These are phyloP conservation scores for Aschersonia sp. DNA, from an alignment of 2,329 filamentous ascomycete species.

Conservation along the genomic window DNA sequence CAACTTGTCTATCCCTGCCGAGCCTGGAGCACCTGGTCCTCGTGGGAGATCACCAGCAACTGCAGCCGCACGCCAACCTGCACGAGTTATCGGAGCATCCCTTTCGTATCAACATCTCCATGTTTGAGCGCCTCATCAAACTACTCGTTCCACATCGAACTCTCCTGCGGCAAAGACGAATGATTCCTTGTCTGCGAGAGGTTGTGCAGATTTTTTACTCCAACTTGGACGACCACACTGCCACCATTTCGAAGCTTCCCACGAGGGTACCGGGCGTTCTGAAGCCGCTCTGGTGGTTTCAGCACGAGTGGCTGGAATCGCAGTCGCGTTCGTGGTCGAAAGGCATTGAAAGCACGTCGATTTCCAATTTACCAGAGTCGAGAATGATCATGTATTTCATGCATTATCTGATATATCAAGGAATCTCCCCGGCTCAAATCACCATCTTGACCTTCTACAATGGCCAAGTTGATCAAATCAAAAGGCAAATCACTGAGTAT, in stretches of 20 bases:
- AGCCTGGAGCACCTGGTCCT: conserved; percentile 39
- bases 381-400: conserved; percentile 62
- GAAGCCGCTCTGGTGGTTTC: conserved; percentile 26
- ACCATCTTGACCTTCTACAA: conserved; percentile 83
- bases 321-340: conserved; percentile 29
- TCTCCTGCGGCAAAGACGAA: conserved; percentile 52
- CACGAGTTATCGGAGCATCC: conserved; percentile 42
- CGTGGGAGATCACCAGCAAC: conserved; percentile 69
- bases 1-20: conserved; percentile 28
- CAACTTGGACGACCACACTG: conserved; percentile 29
- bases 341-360: conserved; percentile 47
- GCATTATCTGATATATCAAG: conserved; percentile 48
- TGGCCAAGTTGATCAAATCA: conserved; percentile 57
- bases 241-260: conserved; percentile 12
- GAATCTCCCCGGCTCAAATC: conserved; percentile 43
- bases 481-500: conserved; percentile 27
- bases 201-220: conserved; percentile 35
- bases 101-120: conserved; percentile 55
- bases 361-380: conserved; percentile 53
- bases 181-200: conserved; percentile 29
- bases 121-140: conserved; percentile 67
- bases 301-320: conserved; percentile 30
- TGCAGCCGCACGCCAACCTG: conserved; percentile 55
- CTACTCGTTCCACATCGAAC: conserved; percentile 48
- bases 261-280: conserved; percentile 29